Conservation (phyloP, 2,329 filamentous ascomycete species). For the Aspergillus sp. region DNA sequence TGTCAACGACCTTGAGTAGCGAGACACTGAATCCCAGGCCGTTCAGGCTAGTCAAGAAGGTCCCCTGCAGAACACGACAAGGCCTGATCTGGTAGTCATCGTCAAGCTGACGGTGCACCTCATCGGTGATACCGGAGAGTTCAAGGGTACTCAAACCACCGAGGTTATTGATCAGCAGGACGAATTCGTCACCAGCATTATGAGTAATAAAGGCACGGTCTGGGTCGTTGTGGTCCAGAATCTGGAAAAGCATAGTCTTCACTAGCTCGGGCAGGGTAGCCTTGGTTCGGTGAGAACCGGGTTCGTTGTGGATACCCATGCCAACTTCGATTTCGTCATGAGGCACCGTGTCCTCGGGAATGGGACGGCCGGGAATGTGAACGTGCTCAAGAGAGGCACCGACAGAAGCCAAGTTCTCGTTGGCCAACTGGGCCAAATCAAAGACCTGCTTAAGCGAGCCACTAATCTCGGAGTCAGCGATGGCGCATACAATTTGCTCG, state of each 20-base stretch:
- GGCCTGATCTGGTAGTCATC: constrained; percentile 55
- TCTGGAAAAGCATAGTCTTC: constrained; percentile 58
- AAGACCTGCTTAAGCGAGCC: constrained; percentile 63
- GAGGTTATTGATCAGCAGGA: constrained; percentile 63
- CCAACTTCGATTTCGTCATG: constrained; percentile 59
- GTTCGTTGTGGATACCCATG: constrained; percentile 67
- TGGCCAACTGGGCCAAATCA: constrained; percentile 62
- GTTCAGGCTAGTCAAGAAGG: constrained; percentile 67
- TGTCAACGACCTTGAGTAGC: constrained; percentile 56
- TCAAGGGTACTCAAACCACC: constrained; percentile 63
- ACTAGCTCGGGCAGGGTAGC: constrained; percentile 46
- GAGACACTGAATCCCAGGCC: constrained; percentile 66
- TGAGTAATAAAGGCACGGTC: constrained; percentile 58
- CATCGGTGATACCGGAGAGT: constrained; percentile 60
- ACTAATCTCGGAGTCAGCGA: constrained; percentile 13
- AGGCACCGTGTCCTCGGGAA: constrained; percentile 46
- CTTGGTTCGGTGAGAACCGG: constrained; percentile 47
- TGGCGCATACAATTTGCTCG: background rate
- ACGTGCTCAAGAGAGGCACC: constrained; percentile 83
- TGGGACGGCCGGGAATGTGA: constrained; percentile 75
- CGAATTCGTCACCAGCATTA: constrained; percentile 52
- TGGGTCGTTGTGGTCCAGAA: constrained; percentile 55
- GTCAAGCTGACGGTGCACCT: constrained; percentile 56
- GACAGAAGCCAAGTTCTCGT: constrained; percentile 73
- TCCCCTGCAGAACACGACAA: constrained; percentile 56